Percentiles rank a stretch among this genome's conserved stretches.
These are phyloP conservation scores for Thozetella sp. DNA, from an alignment of 495 filamentous ascomycete genomes.

Conservation along the genomic window DNA sequence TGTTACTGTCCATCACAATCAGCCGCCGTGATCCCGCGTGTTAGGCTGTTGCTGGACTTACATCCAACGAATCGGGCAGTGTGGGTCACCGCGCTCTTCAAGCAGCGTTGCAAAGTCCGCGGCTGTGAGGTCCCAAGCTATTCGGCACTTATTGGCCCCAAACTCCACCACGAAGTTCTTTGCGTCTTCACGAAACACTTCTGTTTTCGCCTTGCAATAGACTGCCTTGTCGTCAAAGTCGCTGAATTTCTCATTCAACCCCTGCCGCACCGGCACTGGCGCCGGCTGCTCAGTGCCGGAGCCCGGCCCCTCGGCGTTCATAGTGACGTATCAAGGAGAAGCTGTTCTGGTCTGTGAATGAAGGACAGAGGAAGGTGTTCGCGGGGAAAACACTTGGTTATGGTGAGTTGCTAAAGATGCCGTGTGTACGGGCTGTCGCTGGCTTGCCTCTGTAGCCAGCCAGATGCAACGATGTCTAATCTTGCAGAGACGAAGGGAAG, in stretches of 20 bases:
- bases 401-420: too few species aligned
- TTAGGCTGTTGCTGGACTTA: slow-evolving; percentile 30
- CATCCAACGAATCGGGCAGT: slow-evolving; percentile 65
- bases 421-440: too few species aligned
- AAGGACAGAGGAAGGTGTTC: too few species aligned
- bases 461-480: too few species aligned
- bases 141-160: slow-evolving; percentile 61
- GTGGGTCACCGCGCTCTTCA: slow-evolving; percentile 15
- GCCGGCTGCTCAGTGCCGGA: not conserved
- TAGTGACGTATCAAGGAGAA: too few species aligned
- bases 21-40: not conserved
- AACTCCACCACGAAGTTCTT: slow-evolving; percentile 75
- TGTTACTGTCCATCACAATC: slow-evolving; percentile 49
- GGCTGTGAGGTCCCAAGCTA: slow-evolving; percentile 57
- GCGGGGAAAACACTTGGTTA: too few species aligned
- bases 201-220: slow-evolving; percentile 39
- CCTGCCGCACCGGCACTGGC: not conserved
- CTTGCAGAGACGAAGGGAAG: too few species aligned
- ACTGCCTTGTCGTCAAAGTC: slow-evolving; percentile 56
- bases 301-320: too few species aligned
- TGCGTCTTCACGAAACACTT: slow-evolving; percentile 39
- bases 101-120: slow-evolving; percentile 43
- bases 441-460: too few species aligned
- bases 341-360: too few species aligned
- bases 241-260: slow-evolving; percentile 36